phyloP scores from a whole-genome alignment of 2,329 filamentous ascomycete species.

The Neophaeococcomyces mojaviensis region DNA sequence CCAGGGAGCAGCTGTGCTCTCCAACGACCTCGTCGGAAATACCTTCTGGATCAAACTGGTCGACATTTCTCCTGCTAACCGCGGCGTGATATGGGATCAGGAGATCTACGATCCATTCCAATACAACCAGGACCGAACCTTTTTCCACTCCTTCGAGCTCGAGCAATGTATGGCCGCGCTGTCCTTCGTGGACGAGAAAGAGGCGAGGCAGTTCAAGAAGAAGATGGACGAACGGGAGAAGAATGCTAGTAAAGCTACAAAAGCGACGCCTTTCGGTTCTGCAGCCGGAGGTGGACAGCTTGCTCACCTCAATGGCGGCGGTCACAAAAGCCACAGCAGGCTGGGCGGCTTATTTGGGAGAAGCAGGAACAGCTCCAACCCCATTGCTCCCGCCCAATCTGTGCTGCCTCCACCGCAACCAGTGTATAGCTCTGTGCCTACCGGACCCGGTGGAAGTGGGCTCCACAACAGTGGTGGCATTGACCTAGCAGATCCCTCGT shows the following conservation, averaged over 20 bases:
- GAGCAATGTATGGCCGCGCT: conserved; percentile 85
- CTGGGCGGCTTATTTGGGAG: conserved; percentile 45
- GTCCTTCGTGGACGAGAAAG: conserved; percentile 94
- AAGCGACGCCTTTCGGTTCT: conserved; percentile 62
- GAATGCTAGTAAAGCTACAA: conserved; percentile 84
- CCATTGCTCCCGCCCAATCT: conserved; percentile 19
- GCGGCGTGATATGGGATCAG: conserved; percentile 92
- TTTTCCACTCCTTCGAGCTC: conserved; percentile 95
- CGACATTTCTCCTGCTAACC: conserved; percentile 74
- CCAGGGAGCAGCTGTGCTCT: conserved; percentile 83
- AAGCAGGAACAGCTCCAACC: conserved; percentile 41
- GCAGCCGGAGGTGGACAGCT: conserved; percentile 42
- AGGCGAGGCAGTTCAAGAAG: conserved; percentile 93
- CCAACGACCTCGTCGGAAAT: conserved; percentile 88
- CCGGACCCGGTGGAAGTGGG: conserved; percentile 17
- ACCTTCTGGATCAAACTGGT: conserved; percentile 98
- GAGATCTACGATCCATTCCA: conserved; percentile 92
- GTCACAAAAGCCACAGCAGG: conserved; percentile 41
- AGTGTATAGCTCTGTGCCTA: conserved; percentile 14
- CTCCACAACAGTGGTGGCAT: conserved; percentile 33
- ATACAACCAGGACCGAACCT: conserved; percentile 95
- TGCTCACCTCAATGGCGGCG: conserved; percentile 32
- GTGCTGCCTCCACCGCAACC: conserved; percentile 18
- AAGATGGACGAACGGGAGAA: conserved; percentile 96
- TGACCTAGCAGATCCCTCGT: conserved; percentile 55